Evolutionary conservation across 148 eudicot species (phyloP).

Genomic region (Vaccinium myrtillus): DNA sequence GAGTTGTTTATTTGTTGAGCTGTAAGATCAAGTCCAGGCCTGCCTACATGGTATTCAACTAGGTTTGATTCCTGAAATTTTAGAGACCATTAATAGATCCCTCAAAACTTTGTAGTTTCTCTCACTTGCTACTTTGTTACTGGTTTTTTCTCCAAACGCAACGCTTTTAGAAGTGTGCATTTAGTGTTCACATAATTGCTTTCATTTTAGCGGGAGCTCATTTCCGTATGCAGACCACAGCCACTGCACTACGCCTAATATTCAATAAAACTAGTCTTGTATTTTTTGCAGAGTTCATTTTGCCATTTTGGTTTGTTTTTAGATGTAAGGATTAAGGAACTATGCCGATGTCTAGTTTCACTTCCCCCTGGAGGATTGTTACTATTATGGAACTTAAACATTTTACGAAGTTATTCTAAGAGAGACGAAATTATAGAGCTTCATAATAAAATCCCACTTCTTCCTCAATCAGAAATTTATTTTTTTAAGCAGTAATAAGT

Average conservation of each 20-base stretch:
- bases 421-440: background rate
- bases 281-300: background rate
- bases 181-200: background rate
- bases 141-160: background rate
- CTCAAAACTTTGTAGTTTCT: background rate
- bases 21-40: background rate
- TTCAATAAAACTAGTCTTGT: background rate
- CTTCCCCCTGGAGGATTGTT: slow-evolving; percentile 2
- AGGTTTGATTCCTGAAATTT: background rate
- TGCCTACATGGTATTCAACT: background rate
- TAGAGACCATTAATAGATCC: background rate
- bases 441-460: background rate
- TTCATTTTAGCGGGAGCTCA: background rate
- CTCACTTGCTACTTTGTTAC: background rate
- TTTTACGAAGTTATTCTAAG: background rate
- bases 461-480: background rate
- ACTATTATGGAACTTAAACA: background rate
- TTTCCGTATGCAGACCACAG: background rate
- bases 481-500: background rate
- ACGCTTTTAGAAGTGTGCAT: background rate
- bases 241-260: background rate
- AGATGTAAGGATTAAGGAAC: background rate
- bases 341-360: background rate
- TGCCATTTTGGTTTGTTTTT: background rate
- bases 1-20: background rate